Evolutionary conservation across 2,329 filamentous ascomycete genomes (phyloP).

Genomic region (Bisporella sp.): DNA sequence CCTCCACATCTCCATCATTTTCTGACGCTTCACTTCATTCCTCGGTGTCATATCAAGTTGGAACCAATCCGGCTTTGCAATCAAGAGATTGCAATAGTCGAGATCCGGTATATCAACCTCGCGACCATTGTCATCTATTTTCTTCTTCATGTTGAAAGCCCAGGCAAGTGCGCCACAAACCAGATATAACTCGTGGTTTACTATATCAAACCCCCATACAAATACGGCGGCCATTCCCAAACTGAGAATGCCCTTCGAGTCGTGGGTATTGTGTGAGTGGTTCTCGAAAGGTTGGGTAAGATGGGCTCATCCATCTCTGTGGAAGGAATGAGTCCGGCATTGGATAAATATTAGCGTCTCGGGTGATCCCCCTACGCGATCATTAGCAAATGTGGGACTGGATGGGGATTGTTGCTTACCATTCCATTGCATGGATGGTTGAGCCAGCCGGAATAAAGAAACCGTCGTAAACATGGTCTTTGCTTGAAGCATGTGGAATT

Average conservation of each 20-base stretch:
- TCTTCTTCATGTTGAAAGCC: slow-evolving; percentile 37
- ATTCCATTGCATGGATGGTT: slow-evolving; percentile 42
- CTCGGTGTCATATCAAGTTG: slow-evolving; percentile 38
- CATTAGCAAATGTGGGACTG: background rate
- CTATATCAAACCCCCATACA: slow-evolving; percentile 54
- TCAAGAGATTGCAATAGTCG: slow-evolving; percentile 25
- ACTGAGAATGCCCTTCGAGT: slow-evolving; percentile 57
- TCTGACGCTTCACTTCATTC: slow-evolving; percentile 31
- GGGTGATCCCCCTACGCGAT: slow-evolving; percentile 43
- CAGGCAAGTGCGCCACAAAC: slow-evolving; percentile 41
- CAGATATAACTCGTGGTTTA: slow-evolving; percentile 51
- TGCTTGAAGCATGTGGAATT: slow-evolving; percentile 31
- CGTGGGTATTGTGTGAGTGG: slow-evolving; percentile 57
- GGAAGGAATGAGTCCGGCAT: slow-evolving; percentile 55
- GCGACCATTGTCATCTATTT: slow-evolving; percentile 11
- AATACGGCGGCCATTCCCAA: slow-evolving; percentile 56
- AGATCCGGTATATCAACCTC: slow-evolving; percentile 12
- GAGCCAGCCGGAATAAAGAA: slow-evolving; percentile 37
- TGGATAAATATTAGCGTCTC: slow-evolving; percentile 51
- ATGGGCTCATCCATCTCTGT: slow-evolving; percentile 55
- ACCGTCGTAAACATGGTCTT: slow-evolving; percentile 38
- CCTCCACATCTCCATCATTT: slow-evolving; percentile 21
- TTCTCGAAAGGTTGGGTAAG: slow-evolving; percentile 58
- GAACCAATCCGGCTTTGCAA: slow-evolving; percentile 43
- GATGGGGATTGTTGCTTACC: slow-evolving; percentile 28